Percentiles rank a stretch among this genome's conserved stretches.
These are phyloP conservation scores for Xylaria sp. DNA, from an alignment of 2,329 filamentous ascomycete genomes.

Conservation along the genomic window DNA sequence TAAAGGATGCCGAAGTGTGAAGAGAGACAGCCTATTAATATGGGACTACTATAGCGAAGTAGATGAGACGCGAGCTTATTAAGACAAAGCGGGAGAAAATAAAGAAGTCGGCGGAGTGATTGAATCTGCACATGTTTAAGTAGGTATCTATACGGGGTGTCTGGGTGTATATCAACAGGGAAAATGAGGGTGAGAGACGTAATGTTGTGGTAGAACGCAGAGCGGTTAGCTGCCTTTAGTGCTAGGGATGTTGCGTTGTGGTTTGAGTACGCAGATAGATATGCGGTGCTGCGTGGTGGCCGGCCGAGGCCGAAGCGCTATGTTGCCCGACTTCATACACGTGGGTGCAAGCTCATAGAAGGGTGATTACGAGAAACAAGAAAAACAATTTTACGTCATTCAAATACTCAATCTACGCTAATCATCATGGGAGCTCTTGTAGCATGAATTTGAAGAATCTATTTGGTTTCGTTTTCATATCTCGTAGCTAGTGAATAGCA, in stretches of 20 bases:
- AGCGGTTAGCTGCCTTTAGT: constrained; percentile 2
- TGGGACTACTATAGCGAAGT: background rate
- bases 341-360: constrained; percentile 3
- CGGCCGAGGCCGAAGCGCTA: background rate
- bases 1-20: background rate
- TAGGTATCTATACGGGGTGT: background rate
- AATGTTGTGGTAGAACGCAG: constrained; percentile 14
- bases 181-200: background rate
- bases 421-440: background rate
- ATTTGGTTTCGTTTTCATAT: constrained; percentile 26
- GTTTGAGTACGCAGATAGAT: background rate
- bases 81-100: background rate
- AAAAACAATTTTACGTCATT: constrained; percentile 7
- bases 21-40: background rate
- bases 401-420: background rate
- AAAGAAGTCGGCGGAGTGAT: background rate
- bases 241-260: background rate
- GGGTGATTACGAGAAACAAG: background rate
- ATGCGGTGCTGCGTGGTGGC: background rate
- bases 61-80: background rate
- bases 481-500: constrained; percentile 25
- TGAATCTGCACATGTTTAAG: background rate
- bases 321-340: constrained; percentile 1
- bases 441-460: constrained; percentile 5
- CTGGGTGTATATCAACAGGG: constrained; percentile 18